Percentiles rank a stretch among this genome's conserved stretches.
Conservation (phyloP, 306 rosid genomes). For the Quercus variabilis region DNA sequence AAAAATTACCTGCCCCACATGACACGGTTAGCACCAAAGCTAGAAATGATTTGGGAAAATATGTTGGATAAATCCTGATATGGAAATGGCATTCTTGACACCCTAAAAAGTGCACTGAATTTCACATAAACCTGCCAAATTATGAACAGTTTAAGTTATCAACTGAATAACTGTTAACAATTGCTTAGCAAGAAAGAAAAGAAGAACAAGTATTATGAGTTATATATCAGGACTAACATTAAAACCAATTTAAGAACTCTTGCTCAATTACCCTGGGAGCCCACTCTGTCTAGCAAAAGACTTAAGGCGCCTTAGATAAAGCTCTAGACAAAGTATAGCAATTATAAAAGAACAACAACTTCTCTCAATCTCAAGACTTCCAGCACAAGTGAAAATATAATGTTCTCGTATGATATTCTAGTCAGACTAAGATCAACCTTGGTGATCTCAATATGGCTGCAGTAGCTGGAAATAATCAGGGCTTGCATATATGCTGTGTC, state of each 20-base stretch:
- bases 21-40: slow-evolving; percentile 74
- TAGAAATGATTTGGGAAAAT: slow-evolving; percentile 57
- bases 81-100: slow-evolving; percentile 71
- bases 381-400: background rate
- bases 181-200: background rate
- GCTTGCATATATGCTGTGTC: background rate
- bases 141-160: background rate
- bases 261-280: background rate
- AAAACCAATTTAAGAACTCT: background rate
- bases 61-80: slow-evolving; percentile 52
- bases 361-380: background rate
- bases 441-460: background rate
- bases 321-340: background rate
- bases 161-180: background rate
- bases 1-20: slow-evolving; percentile 83
- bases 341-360: background rate
- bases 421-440: background rate
- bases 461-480: background rate
- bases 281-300: background rate
- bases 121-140: slow-evolving; percentile 68
- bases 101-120: slow-evolving; percentile 83
- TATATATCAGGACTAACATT: no score
- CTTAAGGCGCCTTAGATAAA: background rate
- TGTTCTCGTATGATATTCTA: background rate
- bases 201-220: background rate